Evolutionary conservation across 345 rosid species (phyloP).

Genomic region (Balakata baccata): DNA sequence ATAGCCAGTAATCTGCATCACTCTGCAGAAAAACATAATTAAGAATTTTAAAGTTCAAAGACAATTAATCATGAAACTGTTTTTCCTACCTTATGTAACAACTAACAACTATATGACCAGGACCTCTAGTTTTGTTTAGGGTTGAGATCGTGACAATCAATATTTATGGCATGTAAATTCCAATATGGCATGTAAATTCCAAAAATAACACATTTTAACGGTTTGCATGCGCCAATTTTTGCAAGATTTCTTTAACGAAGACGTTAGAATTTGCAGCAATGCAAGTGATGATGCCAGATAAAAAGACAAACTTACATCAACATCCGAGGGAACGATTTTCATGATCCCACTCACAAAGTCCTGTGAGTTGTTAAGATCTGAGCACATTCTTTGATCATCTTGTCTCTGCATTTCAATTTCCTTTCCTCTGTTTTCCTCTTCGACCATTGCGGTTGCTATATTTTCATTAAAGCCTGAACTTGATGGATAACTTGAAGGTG

Average conservation of each 20-base stretch:
- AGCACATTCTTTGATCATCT: constrained; percentile 45
- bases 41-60: background rate
- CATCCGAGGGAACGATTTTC: constrained; percentile 90
- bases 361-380: constrained; percentile 61
- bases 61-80: background rate
- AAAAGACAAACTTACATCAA: constrained; percentile 60
- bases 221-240: background rate
- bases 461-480: constrained; percentile 50
- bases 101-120: background rate
- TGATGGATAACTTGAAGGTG: constrained; percentile 51
- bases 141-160: background rate
- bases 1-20: constrained; percentile 91
- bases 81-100: background rate
- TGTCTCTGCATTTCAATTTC: constrained; percentile 48
- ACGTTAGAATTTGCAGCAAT: constrained; percentile 1
- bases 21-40: constrained; percentile 41
- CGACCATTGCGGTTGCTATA: constrained; percentile 27
- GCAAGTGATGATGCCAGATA: constrained; percentile 3
- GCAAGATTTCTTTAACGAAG: background rate
- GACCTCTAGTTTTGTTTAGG: background rate
- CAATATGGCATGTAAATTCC: too few relatives aligned
- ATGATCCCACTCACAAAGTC: constrained; percentile 83
- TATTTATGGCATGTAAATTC: background rate
- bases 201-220: too few relatives aligned
- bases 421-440: constrained; percentile 49